phyloP scores from a whole-genome alignment of 2,329 filamentous ascomycete species.

The Ophiostoma ips region DNA sequence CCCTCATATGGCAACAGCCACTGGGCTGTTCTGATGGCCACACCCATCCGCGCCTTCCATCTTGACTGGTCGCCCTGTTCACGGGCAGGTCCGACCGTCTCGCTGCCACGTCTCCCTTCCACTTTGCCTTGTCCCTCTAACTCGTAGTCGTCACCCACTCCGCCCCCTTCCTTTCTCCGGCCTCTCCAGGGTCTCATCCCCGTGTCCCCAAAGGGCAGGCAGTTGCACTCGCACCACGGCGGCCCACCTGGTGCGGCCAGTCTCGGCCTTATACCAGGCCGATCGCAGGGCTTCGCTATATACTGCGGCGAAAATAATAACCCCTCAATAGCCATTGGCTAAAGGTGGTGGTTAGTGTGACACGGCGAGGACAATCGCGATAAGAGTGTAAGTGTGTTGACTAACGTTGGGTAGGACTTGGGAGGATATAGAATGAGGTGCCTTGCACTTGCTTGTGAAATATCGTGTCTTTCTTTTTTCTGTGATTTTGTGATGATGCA shows the following conservation, averaged over 20 bases:
- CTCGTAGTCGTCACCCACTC: too few species aligned
- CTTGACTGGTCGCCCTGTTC: slow-evolving; percentile 5
- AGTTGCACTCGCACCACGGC: too few species aligned
- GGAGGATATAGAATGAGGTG: background rate
- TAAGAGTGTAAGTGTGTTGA: slow-evolving; percentile 1
- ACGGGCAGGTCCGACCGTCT: slow-evolving; percentile 3
- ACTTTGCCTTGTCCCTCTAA: too few species aligned
- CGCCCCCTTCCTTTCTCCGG: background rate
- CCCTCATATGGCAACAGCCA: background rate
- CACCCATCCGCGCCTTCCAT: slow-evolving; percentile 2
- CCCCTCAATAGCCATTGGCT: slow-evolving; percentile 10
- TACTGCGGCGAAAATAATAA: slow-evolving; percentile 14
- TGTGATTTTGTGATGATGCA: too few species aligned
- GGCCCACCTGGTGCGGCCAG: background rate
- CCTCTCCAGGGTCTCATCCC: background rate
- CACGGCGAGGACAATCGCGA: background rate
- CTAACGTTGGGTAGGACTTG: background rate
- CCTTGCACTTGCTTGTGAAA: background rate
- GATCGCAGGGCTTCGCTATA: slow-evolving; percentile 12
- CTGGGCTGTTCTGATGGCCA: background rate
- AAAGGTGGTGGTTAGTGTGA: background rate
- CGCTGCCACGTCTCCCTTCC: background rate
- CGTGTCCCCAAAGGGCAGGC: background rate
- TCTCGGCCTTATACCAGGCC: background rate
- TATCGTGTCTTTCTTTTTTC: background rate